A percentile compares a stretch with the other conserved stretches of the same genome.
phyloP scores from a whole-genome alignment of 768 basidiomycete species.

The Xerocomus spinulosus region DNA sequence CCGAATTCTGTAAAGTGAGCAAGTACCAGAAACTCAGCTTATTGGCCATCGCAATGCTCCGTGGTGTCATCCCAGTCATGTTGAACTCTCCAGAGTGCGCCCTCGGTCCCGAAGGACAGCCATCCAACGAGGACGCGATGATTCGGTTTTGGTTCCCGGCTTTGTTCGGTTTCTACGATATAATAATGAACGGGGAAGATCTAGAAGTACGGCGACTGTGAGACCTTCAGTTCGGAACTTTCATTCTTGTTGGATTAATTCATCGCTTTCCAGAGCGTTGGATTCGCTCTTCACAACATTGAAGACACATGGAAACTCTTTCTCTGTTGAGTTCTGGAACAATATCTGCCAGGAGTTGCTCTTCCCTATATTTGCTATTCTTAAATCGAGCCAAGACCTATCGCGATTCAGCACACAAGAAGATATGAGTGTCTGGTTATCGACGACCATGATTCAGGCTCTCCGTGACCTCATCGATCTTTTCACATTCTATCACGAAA shows the following conservation, averaged over 20 bases:
- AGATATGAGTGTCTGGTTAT: slow-evolving; percentile 99
- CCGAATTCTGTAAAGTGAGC: slow-evolving; percentile 98
- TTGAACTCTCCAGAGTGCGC: slow-evolving; percentile 71
- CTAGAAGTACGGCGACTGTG: slow-evolving; percentile 94
- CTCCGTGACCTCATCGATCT: slow-evolving; percentile 92
- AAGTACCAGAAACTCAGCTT: slow-evolving; percentile 99
- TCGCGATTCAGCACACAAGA: slow-evolving; percentile 94
- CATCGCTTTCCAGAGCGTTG: slow-evolving; percentile 60
- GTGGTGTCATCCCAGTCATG: slow-evolving; percentile 91
- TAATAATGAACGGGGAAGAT: slow-evolving; percentile 99
- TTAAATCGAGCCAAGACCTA: slow-evolving; percentile 88
- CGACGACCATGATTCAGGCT: slow-evolving; percentile 98
- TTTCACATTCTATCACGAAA: slow-evolving; percentile 93
- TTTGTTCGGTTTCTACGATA: slow-evolving; percentile 97
- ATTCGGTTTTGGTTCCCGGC: slow-evolving; percentile 97
- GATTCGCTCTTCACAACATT: slow-evolving; percentile 93
- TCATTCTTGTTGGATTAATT: slow-evolving; percentile 7
- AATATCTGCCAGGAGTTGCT: slow-evolving; percentile 94
- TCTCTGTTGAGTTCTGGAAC: slow-evolving; percentile 94
- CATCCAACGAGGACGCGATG: slow-evolving; percentile 76
- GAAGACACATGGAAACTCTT: slow-evolving; percentile 82
- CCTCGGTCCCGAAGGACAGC: slow-evolving; percentile 30
- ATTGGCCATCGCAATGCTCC: slow-evolving; percentile 94
- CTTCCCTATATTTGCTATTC: slow-evolving; percentile 96
- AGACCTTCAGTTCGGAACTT: slow-evolving; percentile 31